Percentiles rank a stretch among this genome's conserved stretches.
Evolutionary conservation across 2,329 filamentous ascomycete genomes (phyloP).

Genomic region (Blastomyces parvus): DNA sequence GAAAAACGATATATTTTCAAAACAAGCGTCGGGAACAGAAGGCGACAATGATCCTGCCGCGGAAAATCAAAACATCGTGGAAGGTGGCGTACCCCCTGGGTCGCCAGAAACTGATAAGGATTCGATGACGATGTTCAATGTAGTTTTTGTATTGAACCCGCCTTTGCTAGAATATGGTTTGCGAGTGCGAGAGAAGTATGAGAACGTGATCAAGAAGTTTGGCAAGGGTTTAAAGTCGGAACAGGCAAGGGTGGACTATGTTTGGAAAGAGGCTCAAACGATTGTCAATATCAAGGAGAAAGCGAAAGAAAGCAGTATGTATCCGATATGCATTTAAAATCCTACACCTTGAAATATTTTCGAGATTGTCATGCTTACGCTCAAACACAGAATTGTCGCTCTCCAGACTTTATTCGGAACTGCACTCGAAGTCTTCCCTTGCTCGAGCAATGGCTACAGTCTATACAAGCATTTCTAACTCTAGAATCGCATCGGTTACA

Average conservation of each 20-base stretch:
- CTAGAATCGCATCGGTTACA: conserved; percentile 75
- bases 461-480: conserved; percentile 69
- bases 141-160: conserved; percentile 83
- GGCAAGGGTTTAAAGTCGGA: conserved; percentile 89
- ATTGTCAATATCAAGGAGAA: conserved; percentile 76
- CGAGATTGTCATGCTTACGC: conserved; percentile 12
- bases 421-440: conserved; percentile 58
- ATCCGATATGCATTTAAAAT: not conserved
- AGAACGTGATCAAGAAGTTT: conserved; percentile 83
- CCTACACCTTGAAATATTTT: not conserved
- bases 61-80: conserved; percentile 18
- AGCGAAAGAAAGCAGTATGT: conserved; percentile 52
- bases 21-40: conserved; percentile 12
- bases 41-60: conserved; percentile 20
- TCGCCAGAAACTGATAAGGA: conserved; percentile 37
- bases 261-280: conserved; percentile 80
- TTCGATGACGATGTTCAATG: conserved; percentile 93
- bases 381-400: conserved; percentile 25
- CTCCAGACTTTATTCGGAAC: conserved; percentile 33
- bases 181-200: conserved; percentile 68
- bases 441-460: conserved; percentile 75
- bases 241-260: conserved; percentile 80
- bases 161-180: conserved; percentile 65
- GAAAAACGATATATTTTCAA: conserved; percentile 1
- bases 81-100: conserved; percentile 18